phyloP scores from a whole-genome alignment of 2,329 filamentous ascomycete genomes.

The Penicillium decumbens region DNA sequence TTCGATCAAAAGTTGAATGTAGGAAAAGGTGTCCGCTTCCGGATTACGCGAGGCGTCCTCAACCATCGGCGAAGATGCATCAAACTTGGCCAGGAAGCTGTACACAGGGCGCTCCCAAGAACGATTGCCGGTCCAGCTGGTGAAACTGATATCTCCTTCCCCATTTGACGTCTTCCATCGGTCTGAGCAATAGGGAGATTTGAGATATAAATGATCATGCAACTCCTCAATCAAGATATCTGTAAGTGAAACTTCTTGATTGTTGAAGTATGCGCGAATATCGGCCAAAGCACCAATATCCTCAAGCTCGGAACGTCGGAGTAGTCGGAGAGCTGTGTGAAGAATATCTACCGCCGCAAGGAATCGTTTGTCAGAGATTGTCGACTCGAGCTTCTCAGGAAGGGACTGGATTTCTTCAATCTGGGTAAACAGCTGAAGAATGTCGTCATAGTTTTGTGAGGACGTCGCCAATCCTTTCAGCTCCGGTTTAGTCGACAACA shows the following conservation, averaged over 20 bases:
- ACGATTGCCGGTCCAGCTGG: slow-evolving; percentile 31
- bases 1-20: slow-evolving; percentile 82
- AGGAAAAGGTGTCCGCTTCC: slow-evolving; percentile 91
- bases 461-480: slow-evolving; percentile 82
- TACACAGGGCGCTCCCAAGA: slow-evolving; percentile 54
- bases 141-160: slow-evolving; percentile 31
- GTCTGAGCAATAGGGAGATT: slow-evolving; percentile 95
- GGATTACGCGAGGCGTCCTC: slow-evolving; percentile 92
- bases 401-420: slow-evolving; percentile 84
- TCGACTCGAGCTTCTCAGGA: slow-evolving; percentile 86
- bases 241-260: slow-evolving; percentile 86
- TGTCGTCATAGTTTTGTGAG: slow-evolving; percentile 84
- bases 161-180: slow-evolving; percentile 73
- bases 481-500: slow-evolving; percentile 83
- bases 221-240: slow-evolving; percentile 97
- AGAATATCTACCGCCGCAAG: slow-evolving; percentile 87
- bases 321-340: slow-evolving; percentile 76
- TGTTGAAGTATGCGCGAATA: slow-evolving; percentile 78
- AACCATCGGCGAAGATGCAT: slow-evolving; percentile 55
- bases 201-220: slow-evolving; percentile 94
- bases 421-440: slow-evolving; percentile 75
- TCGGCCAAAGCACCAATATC: slow-evolving; percentile 85
- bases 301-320: slow-evolving; percentile 83
- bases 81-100: slow-evolving; percentile 54
- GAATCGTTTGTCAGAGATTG: slow-evolving; percentile 95